A percentile compares a stretch with the other conserved stretches of the same genome.
Conservation (phyloP, 768 basidiomycete species). For the Crucibulum laeve region DNA sequence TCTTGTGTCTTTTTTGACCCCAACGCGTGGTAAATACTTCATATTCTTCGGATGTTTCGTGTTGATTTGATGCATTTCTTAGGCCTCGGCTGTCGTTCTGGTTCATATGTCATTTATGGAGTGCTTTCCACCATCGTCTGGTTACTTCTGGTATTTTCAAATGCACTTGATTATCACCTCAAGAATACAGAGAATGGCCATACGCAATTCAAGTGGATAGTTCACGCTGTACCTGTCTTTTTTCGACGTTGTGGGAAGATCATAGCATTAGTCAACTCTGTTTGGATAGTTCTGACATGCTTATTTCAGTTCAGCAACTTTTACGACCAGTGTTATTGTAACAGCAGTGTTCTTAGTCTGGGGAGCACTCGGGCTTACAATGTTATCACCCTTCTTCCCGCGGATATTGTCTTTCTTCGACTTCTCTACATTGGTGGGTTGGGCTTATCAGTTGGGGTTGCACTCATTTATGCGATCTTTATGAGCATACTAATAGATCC, state of each 20-base stretch:
- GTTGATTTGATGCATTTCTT: neutral
- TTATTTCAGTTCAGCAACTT: constrained; percentile 25
- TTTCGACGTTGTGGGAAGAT: constrained; percentile 23
- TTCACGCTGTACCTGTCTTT: too few species aligned
- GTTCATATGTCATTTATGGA: constrained; percentile 22
- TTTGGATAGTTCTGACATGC: constrained; percentile 22
- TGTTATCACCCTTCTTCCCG: constrained; percentile 14
- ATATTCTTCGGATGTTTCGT: too few species aligned
- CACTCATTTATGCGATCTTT: neutral
- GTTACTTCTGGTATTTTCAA: constrained; percentile 21
- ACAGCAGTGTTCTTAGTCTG: constrained; percentile 22
- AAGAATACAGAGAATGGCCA: constrained; percentile 3
- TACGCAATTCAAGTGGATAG: constrained; percentile 7
- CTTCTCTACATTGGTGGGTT: constrained; percentile 30
- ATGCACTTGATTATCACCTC: constrained; percentile 10
- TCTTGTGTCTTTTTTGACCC: constrained; percentile 14
- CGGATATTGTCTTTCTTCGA: constrained; percentile 19
- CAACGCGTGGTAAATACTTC: constrained; percentile 11
- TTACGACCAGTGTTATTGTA: constrained; percentile 26
- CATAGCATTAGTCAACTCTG: constrained; percentile 19
- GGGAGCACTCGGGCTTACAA: constrained; percentile 19
- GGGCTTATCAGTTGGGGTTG: neutral
- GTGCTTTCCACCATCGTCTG: constrained; percentile 21
- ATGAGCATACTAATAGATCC: neutral
- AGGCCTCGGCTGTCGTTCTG: constrained; percentile 27